Percentiles rank a stretch among this genome's conserved stretches.
These are phyloP conservation scores for Setaria italica DNA, from an alignment of 202 grass and related monocot genomes.

Conservation along the genomic window DNA sequence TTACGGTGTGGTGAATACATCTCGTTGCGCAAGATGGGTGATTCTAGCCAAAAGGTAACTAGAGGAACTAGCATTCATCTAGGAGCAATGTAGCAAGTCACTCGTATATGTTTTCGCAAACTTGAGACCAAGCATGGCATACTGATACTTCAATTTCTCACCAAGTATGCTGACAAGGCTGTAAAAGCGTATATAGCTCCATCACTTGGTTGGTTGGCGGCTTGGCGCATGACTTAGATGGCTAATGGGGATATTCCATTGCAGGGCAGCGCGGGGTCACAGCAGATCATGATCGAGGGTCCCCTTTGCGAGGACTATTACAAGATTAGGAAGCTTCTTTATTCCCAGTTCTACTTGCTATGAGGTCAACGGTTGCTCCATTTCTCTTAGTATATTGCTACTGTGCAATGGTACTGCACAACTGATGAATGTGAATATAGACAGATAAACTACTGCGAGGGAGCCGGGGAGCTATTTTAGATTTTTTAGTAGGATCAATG, in stretches of 20 bases:
- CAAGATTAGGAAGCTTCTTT: conserved; percentile 80
- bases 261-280: conserved; percentile 65
- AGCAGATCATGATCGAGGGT: conserved; percentile 81
- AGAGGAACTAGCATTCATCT: neutral
- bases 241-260: neutral
- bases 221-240: neutral
- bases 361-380: conserved; percentile 3
- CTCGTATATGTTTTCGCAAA: neutral
- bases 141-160: neutral
- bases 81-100: neutral
- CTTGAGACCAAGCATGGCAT: neutral
- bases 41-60: conserved; percentile 80
- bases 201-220: neutral
- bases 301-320: conserved; percentile 85
- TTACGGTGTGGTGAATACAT: conserved; percentile 71
- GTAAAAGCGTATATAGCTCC: neutral
- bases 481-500: too few species aligned
- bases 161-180: neutral
- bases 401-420: neutral
- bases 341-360: conserved; percentile 81
- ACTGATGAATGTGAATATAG: conserved; percentile 9
- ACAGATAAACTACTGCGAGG: neutral
- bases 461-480: too few species aligned
- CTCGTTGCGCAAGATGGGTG: conserved; percentile 68
- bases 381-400: neutral